Percentiles rank a stretch among this genome's conserved stretches.
These are phyloP conservation scores for Rhizopogon vulgaris DNA, from an alignment of 768 basidiomycete species.

Conservation along the genomic window DNA sequence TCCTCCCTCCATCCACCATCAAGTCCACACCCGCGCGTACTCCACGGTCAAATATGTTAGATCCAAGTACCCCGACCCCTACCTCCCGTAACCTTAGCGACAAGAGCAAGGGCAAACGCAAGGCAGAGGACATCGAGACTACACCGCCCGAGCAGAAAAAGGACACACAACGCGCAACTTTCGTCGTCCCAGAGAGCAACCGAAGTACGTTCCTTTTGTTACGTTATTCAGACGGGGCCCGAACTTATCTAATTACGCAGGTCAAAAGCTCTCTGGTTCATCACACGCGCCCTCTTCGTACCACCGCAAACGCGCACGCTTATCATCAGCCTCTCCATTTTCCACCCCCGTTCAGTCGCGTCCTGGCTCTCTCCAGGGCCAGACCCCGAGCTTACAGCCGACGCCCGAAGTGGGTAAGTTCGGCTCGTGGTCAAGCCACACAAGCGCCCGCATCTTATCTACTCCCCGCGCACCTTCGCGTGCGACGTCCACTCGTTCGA, in stretches of 20 bases:
- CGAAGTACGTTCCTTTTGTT: constrained; percentile 44
- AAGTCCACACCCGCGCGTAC: constrained; percentile 13
- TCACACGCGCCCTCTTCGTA: constrained; percentile 68
- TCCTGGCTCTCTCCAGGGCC: constrained; percentile 18
- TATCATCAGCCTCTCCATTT: constrained; percentile 37
- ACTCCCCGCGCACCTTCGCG: constrained; percentile 30
- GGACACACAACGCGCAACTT: constrained; percentile 49
- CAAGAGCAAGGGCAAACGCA: constrained; percentile 55
- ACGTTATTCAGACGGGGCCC: constrained; percentile 14
- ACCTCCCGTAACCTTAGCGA: constrained; percentile 26
- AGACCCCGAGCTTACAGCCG: constrained; percentile 9
- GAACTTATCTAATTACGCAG: constrained; percentile 25
- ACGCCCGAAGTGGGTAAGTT: constrained; percentile 15
- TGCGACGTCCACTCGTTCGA: constrained; percentile 30
- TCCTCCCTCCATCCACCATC: constrained; percentile 12
- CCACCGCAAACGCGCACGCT: constrained; percentile 62
- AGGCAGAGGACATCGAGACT: constrained; percentile 66
- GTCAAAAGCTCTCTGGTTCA: constrained; percentile 47
- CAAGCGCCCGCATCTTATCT: constrained; percentile 20
- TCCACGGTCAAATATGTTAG: constrained; percentile 9
- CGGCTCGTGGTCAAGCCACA: constrained; percentile 31
- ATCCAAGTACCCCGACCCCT: constrained; percentile 29
- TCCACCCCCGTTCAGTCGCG: constrained; percentile 27
- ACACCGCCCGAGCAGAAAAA: constrained; percentile 62
- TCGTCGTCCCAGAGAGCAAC: constrained; percentile 48